Evolutionary conservation across 805 yeast species (phyloP).

Genomic region (Clavispora fructus): DNA sequence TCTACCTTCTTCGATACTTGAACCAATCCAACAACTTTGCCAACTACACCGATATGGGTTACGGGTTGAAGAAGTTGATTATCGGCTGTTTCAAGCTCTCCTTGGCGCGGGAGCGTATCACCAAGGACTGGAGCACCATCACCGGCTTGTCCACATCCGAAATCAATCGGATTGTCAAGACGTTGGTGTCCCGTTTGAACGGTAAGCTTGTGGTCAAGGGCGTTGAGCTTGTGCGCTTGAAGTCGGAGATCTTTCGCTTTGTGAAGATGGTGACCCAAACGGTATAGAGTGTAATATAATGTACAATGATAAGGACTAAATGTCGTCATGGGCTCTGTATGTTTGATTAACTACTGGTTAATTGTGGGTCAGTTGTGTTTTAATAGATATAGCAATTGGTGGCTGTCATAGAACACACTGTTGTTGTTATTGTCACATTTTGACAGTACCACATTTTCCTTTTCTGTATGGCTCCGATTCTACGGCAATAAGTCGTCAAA

Average conservation of each 20-base stretch:
- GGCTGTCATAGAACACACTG: no score
- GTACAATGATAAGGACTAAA: not conserved
- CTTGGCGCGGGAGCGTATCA: slow-evolving; percentile 25
- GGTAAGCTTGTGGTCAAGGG: slow-evolving; percentile 36
- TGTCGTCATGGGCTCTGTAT: no score
- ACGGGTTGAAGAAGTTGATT: slow-evolving; percentile 35
- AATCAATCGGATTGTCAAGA: slow-evolving; percentile 29
- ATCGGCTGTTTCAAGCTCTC: slow-evolving; percentile 39
- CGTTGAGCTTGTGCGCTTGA: slow-evolving; percentile 32
- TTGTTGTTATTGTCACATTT: no score
- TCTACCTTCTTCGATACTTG: slow-evolving; percentile 39
- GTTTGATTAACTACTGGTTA: no score
- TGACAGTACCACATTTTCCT: no score
- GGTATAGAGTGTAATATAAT: slow-evolving; percentile 10
- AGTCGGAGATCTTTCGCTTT: slow-evolving; percentile 36
- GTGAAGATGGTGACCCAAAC: slow-evolving; percentile 36
- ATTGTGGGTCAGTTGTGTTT: no score
- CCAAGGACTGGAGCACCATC: slow-evolving; percentile 29
- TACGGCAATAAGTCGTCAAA: no score
- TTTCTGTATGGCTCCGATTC: no score
- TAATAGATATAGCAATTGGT: no score
- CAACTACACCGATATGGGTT: slow-evolving; percentile 40
- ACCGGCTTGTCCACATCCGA: slow-evolving; percentile 35
- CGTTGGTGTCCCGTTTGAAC: slow-evolving; percentile 34
- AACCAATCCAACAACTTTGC: slow-evolving; percentile 42